Percentiles rank a stretch among this genome's conserved stretches.
Evolutionary conservation across 1,284 basidiomycete genomes (phyloP).

Genomic region (Microbotryomycetes sp.): DNA sequence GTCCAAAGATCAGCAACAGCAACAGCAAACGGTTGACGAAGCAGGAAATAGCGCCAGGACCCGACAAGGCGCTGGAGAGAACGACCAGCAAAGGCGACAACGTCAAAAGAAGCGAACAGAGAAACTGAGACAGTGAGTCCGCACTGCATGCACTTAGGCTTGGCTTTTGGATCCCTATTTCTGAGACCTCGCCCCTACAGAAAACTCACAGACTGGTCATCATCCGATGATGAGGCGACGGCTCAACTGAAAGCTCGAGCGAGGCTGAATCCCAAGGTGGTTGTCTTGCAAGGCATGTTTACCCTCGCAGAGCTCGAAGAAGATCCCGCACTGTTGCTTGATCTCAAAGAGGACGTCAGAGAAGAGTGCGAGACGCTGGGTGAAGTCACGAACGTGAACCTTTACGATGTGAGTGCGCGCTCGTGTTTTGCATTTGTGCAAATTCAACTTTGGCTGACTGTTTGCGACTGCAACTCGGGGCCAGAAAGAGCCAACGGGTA

Average conservation of each 20-base stretch:
- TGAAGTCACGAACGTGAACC: conserved; percentile 91
- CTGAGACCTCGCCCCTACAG: conserved; percentile 42
- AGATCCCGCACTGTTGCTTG: conserved; percentile 78
- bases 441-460: background rate
- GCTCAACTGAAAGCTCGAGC: conserved; percentile 51
- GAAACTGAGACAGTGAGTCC: conserved; percentile 76
- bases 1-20: conserved; percentile 48
- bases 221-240: conserved; percentile 41
- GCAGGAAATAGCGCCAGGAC: conserved; percentile 2
- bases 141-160: background rate
- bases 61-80: conserved; percentile 43
- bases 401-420: conserved; percentile 74
- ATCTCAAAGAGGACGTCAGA: conserved; percentile 91
- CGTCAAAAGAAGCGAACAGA: conserved; percentile 60
- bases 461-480: background rate
- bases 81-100: conserved; percentile 70
- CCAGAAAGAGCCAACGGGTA: conserved; percentile 83
- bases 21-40: conserved; percentile 36
- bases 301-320: conserved; percentile 75
- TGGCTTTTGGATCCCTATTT: background rate
- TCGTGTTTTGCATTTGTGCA: conserved; percentile 1
- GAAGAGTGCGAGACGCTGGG: conserved; percentile 87
- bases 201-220: conserved; percentile 78
- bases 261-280: conserved; percentile 47
- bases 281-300: conserved; percentile 95